Conservation (phyloP, 768 basidiomycete species). For the Podaxis carcinomalis region DNA sequence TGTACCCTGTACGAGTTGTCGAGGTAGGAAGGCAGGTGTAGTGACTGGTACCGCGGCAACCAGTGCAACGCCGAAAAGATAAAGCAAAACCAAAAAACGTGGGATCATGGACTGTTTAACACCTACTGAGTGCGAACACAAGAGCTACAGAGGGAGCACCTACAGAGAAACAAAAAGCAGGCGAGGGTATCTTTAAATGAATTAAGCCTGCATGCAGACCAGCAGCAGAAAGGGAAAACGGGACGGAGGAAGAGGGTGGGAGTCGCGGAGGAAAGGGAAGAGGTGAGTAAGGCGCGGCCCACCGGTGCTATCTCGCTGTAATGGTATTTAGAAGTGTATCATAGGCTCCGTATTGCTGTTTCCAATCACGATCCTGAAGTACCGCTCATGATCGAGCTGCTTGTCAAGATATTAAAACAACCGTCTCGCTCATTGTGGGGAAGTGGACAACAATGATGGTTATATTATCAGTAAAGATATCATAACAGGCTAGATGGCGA, state of each 20-base stretch:
- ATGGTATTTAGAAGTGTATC: not conserved
- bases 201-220: conserved; percentile 5
- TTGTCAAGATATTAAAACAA: not conserved
- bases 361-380: not conserved
- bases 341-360: not conserved
- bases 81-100: not conserved
- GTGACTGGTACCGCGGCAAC: not conserved
- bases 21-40: not conserved
- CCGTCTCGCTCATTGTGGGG: not conserved
- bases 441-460: not conserved
- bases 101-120: not conserved
- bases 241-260: not conserved
- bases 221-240: not conserved
- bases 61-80: not conserved
- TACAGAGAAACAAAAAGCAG: not conserved
- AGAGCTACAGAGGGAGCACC: not conserved
- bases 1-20: not conserved
- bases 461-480: conserved; percentile 8
- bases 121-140: not conserved
- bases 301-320: not conserved
- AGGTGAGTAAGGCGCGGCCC: not conserved
- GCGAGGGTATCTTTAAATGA: not conserved
- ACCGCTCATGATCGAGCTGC: not conserved
- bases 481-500: conserved; percentile 1
- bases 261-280: not conserved